Conservation (phyloP, 805 yeast species). For the Candida chauliodis region DNA sequence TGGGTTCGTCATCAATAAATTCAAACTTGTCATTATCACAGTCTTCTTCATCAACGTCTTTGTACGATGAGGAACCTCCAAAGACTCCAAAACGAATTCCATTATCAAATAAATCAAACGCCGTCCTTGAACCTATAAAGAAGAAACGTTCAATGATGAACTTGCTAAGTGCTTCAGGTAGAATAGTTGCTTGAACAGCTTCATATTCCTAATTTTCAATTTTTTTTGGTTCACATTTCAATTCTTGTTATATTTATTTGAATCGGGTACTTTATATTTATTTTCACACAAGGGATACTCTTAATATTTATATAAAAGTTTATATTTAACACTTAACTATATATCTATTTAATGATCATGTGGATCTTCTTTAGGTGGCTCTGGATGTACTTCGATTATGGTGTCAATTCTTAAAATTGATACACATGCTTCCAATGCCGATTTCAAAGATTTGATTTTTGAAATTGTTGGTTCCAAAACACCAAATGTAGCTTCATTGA, state of each 20-base stretch:
- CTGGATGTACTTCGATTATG: slow-evolving; percentile 96
- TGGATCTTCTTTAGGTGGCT: slow-evolving; percentile 85
- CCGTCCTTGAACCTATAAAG: slow-evolving; percentile 3
- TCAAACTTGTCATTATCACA: slow-evolving; percentile 15
- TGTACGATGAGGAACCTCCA: slow-evolving; percentile 6
- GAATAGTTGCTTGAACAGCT: neutral
- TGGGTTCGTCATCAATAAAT: slow-evolving; percentile 13
- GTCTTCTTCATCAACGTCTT: slow-evolving; percentile 9
- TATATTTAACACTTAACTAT: neutral
- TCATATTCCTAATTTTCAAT: too few species aligned
- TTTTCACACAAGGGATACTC: too few species aligned
- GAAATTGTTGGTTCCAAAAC: slow-evolving; percentile 94
- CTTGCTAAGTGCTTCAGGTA: neutral
- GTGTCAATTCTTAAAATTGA: slow-evolving; percentile 97
- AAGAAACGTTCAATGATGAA: slow-evolving; percentile 5
- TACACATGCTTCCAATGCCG: slow-evolving; percentile 97
- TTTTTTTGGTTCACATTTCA: too few species aligned
- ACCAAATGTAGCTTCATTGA: slow-evolving; percentile 78
- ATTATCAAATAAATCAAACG: slow-evolving; percentile 11
- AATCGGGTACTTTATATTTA: too few species aligned
- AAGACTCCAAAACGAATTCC: slow-evolving; percentile 11
- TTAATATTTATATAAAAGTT: too few species aligned
- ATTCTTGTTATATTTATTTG: neutral
- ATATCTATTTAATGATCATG: slow-evolving; percentile 61
- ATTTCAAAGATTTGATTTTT: slow-evolving; percentile 87